These are phyloP conservation scores for Mycena pura DNA, from an alignment of 768 basidiomycete genomes.

Conservation along the genomic window DNA sequence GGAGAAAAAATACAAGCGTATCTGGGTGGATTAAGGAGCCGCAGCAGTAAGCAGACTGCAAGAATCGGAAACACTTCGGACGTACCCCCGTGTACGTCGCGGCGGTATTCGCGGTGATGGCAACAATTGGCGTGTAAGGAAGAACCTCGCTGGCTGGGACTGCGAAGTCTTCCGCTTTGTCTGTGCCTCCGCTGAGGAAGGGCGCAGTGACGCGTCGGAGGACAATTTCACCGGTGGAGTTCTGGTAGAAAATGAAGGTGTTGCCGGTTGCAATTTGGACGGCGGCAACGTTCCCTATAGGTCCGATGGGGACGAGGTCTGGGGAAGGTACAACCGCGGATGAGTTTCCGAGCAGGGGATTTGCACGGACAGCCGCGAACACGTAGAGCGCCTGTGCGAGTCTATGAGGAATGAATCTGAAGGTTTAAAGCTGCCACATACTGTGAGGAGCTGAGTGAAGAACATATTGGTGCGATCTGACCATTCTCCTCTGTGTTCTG, in stretches of 20 bases:
- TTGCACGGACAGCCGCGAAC: neutral
- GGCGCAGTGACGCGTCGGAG: neutral
- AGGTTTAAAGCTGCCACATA: neutral
- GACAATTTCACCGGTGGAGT: neutral
- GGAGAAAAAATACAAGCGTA: constrained; percentile 5
- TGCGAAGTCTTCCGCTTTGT: no score
- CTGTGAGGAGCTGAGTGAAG: constrained; percentile 5
- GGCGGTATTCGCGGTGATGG: constrained; percentile 5
- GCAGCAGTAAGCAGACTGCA: neutral
- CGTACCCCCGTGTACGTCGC: constrained; percentile 4
- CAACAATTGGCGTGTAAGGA: constrained; percentile 2
- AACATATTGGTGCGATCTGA: neutral
- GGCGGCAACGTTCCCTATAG: constrained; percentile 2
- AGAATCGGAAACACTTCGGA: neutral
- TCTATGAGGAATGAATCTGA: neutral
- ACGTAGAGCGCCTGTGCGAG: neutral
- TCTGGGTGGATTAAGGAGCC: neutral
- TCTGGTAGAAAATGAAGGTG: neutral
- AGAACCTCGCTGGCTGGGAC: constrained; percentile 9
- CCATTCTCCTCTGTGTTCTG: constrained; percentile 1
- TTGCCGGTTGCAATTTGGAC: constrained; percentile 4
- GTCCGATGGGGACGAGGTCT: neutral
- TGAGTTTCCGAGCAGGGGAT: neutral
- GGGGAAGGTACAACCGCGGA: constrained; percentile 1
- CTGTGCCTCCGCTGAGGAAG: neutral